Evolutionary conservation across 768 basidiomycete genomes (phyloP).

Genomic region (Rubroboletus satanas): DNA sequence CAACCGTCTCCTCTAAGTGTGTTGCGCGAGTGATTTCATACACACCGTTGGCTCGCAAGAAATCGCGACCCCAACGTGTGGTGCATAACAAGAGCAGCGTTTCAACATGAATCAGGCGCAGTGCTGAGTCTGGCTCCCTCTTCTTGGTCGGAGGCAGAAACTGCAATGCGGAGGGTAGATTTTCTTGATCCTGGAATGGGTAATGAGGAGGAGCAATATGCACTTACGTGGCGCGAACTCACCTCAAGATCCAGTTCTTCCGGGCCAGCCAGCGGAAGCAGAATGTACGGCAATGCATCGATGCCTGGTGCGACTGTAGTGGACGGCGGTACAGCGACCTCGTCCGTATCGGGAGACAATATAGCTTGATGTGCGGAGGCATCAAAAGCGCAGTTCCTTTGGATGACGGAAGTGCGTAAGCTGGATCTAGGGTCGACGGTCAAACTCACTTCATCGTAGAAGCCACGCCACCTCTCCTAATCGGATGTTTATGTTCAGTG

Average conservation of each 20-base stretch:
- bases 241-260: constrained; percentile 95
- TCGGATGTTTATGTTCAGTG: constrained; percentile 84
- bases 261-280: constrained; percentile 89
- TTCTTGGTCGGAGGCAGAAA: constrained; percentile 82
- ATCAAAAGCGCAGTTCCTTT: constrained; percentile 78
- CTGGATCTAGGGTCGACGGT: neutral
- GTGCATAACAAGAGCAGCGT: constrained; percentile 85
- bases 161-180: constrained; percentile 77
- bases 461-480: constrained; percentile 83
- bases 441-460: constrained; percentile 76
- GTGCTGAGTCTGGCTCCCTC: constrained; percentile 71
- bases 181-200: constrained; percentile 77
- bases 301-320: constrained; percentile 65
- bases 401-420: constrained; percentile 8
- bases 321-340: constrained; percentile 56
- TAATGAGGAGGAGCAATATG: neutral
- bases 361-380: constrained; percentile 65
- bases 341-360: constrained; percentile 58
- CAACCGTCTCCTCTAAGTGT: constrained; percentile 76
- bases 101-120: constrained; percentile 85
- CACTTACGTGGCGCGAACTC: constrained; percentile 6
- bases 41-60: constrained; percentile 72
- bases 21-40: constrained; percentile 80
- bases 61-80: constrained; percentile 83
- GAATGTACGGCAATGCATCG: constrained; percentile 77